Evolutionary conservation across 441 rosid species (phyloP).

Genomic region (Hura crepitans): DNA sequence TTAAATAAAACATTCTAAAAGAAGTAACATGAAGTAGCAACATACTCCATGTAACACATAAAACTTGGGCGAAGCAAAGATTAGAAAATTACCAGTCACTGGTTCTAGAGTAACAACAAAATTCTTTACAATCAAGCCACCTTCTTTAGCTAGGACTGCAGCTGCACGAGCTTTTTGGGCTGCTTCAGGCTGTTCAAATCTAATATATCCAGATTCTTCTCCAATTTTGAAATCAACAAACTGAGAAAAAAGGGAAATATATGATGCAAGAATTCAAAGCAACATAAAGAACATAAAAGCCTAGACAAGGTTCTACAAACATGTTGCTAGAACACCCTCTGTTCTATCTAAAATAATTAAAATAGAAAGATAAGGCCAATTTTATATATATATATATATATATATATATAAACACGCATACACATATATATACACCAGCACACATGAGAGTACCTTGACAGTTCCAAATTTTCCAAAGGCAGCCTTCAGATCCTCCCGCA

Average conservation of each 20-base stretch:
- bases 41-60: neutral
- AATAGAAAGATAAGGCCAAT: neutral
- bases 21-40: neutral
- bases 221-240: slow-evolving; percentile 87
- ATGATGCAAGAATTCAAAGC: slow-evolving; percentile 1
- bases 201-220: slow-evolving; percentile 62
- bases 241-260: slow-evolving; percentile 27
- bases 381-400: neutral
- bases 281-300: neutral
- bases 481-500: slow-evolving; percentile 86
- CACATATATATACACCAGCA: too few relatives aligned
- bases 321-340: neutral
- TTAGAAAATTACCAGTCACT: slow-evolving; percentile 55
- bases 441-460: slow-evolving; percentile 76
- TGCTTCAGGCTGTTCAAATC: slow-evolving; percentile 86
- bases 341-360: slow-evolving; percentile 2
- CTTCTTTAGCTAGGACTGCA: slow-evolving; percentile 80
- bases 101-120: slow-evolving; percentile 72
- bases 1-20: neutral
- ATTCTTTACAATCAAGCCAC: slow-evolving; percentile 75
- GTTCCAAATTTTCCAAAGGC: slow-evolving; percentile 63
- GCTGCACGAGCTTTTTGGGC: slow-evolving; percentile 94
- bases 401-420: too few relatives aligned
- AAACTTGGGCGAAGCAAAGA: neutral
- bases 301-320: neutral